Percentiles rank a stretch among this genome's conserved stretches.
These are phyloP conservation scores for Pythium insidiosum DNA, from an alignment of 352 stramenopile species.

Conservation along the genomic window DNA sequence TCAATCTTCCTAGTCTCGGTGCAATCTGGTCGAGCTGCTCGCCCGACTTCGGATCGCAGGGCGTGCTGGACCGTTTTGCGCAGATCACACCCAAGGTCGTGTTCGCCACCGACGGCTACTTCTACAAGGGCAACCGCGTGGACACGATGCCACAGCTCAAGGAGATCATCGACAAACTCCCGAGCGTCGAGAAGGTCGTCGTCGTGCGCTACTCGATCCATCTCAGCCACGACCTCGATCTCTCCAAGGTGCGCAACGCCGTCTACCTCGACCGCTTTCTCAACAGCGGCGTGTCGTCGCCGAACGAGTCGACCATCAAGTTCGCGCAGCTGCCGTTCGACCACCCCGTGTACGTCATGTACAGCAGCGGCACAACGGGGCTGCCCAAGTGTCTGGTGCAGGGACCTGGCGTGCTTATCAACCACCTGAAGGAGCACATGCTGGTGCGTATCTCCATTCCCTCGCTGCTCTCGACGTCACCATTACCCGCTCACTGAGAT, in stretches of 20 bases:
- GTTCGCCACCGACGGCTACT: constrained; percentile 68
- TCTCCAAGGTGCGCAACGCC: constrained; percentile 42
- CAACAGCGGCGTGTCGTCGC: constrained; percentile 10
- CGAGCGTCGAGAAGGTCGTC: constrained; percentile 53
- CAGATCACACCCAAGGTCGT: constrained; percentile 79
- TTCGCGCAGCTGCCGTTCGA: constrained; percentile 78
- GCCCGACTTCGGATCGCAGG: constrained; percentile 78
- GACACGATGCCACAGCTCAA: constrained; percentile 52
- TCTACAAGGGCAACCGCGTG: constrained; percentile 69
- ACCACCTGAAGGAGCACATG: constrained; percentile 77
- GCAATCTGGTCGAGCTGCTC: constrained; percentile 79
- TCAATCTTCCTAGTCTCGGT: constrained; percentile 31
- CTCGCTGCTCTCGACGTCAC: too few relatives aligned
- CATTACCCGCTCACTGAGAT: too few relatives aligned
- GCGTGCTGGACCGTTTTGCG: constrained; percentile 73
- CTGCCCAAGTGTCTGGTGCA: constrained; percentile 86
- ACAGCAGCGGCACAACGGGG: constrained; percentile 79
- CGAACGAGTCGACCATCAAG: constrained; percentile 28
- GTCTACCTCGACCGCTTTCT: constrained; percentile 56
- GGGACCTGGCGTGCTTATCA: constrained; percentile 60
- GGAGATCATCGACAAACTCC: constrained; percentile 52
- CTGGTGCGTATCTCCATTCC: constrained; percentile 49
- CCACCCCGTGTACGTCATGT: constrained; percentile 86
- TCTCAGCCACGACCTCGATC: constrained; percentile 39
- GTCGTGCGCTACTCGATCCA: constrained; percentile 58